Conservation (phyloP, 2,329 filamentous ascomycete species). For the Diaporthe nobilis region DNA sequence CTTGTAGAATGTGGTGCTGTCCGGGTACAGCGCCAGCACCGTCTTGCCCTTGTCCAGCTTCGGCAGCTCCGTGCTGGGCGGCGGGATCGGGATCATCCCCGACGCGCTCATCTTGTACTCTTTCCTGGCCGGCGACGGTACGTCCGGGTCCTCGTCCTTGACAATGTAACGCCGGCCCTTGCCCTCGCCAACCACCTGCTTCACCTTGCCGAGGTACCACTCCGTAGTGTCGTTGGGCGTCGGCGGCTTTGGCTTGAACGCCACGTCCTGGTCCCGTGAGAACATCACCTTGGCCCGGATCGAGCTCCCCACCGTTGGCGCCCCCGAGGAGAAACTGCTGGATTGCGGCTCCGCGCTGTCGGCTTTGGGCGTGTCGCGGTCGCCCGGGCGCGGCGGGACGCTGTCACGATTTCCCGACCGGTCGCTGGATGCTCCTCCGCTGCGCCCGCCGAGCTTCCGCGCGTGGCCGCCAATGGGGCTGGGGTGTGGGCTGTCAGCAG, state of each 20-base stretch:
- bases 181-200: slow-evolving; percentile 80
- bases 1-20: slow-evolving; percentile 89
- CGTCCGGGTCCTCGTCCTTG: slow-evolving; percentile 83
- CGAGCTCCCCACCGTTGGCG: slow-evolving; percentile 53
- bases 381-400: slow-evolving; percentile 54
- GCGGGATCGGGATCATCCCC: slow-evolving; percentile 83
- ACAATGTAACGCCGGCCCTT: slow-evolving; percentile 85
- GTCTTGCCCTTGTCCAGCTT: slow-evolving; percentile 78
- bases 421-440: slow-evolving; percentile 48
- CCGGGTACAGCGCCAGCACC: slow-evolving; percentile 84
- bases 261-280: slow-evolving; percentile 74
- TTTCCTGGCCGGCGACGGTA: slow-evolving; percentile 70
- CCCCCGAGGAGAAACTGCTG: slow-evolving; percentile 43
- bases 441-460: slow-evolving; percentile 53
- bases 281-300: slow-evolving; percentile 69
- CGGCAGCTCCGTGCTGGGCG: slow-evolving; percentile 65
- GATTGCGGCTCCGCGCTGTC: slow-evolving; percentile 70
- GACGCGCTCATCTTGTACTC: slow-evolving; percentile 80
- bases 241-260: slow-evolving; percentile 72
- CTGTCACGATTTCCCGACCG: slow-evolving; percentile 47
- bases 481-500: slow-evolving; percentile 59
- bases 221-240: slow-evolving; percentile 66
- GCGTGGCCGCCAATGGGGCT: slow-evolving; percentile 55
- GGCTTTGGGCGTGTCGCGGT: slow-evolving; percentile 69
- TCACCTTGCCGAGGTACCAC: slow-evolving; percentile 85